Base-by-base conservation (phyloP, 441 rosid genomes). In the Melastoma candidum region DNA sequence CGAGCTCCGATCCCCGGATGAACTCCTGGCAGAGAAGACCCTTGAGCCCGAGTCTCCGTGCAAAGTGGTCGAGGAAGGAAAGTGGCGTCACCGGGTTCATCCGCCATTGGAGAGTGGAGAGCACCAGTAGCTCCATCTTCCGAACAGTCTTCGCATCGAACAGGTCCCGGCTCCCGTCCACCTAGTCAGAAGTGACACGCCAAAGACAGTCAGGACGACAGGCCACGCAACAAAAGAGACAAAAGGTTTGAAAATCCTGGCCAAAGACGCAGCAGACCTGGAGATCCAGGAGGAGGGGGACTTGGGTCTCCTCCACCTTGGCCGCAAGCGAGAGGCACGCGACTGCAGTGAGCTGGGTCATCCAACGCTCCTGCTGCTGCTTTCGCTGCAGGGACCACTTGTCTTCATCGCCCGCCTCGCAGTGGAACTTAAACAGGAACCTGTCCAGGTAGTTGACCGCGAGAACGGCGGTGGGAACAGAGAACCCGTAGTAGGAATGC, bases 251-350 rank as follows among this genome's bases (percentile, higher is more conserved):
- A 4, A 7, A 14, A 7, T 36, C 8, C 12, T 36, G 7, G 36
- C 7, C 36, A 1, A 17, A 17, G 22, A 17, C 22, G 22, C 22
- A 17, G 22, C 22, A 17, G 22, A 17, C 22, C 22, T 17, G 22
- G 39, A 88, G 78, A 69, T 88, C 92, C 44, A 82, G 46, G 45
- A 92, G 90, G 58, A 84, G 81, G 65, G 95, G 97, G 39, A 76
- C 95, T 56, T 84, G 79, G 43, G 77, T 88, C 73, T 92, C 98
- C 67, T 92, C 98, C 32, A 92, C 84, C 80, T 92, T 92, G 8
- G 95, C 97, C 53, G 98, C 92, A 47, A 92, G 58, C 51, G 95
- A 86, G 65, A 92, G 85, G 53, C 95, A 88, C 48, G 95, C 69
- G 1, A 92, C 90, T 8, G 95, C 85, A 27, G 78, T 77, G 11